Evolutionary conservation across 305 asterid species (phyloP), one percentile per base, ranked within the genome.

Genomic region (Lippia alba): DNA sequence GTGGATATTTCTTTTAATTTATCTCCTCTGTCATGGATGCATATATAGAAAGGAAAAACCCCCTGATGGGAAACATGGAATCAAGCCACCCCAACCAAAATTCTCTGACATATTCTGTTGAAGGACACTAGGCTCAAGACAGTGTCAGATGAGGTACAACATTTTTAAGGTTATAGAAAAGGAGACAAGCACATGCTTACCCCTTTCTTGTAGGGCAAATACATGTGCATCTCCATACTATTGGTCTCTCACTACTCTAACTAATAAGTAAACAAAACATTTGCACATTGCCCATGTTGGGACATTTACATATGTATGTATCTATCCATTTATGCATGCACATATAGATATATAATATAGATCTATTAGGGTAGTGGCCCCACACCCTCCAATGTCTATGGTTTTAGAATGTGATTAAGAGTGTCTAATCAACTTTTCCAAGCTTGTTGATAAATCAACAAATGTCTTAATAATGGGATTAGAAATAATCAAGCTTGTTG

Each of bases 381-480:
- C 20, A 19, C 12, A 2, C 12, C 11, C 20, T 55, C 16, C 9
- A 5, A 53, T 18, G 8, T 3, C 12, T 50, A n/a, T 19, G 61
- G 46, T 61, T 30, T 57, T 61, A 54, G 39, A 70, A 48, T 70
- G 66, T 61, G 71, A 70, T 39, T 55, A 8, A 39, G 65, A 36
- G 66, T 71, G 73, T 32, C 83, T 67, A 80, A 77, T 85, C 82
- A 81, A 72, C 66, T 74, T 75, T 73, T 51, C 56, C 56, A 66
- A 59, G 71, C 78, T 74, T 82, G 80, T 76, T 80, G 79, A 85
- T 77, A 81, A 74, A 81, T 78, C 76, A 51, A 82, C 78, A 81
- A 70, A 79, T 68, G 80, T 83, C 76, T 61, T 8, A 44, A 11
- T 10, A 41, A 16, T 64, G 45, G 50, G 71, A 72, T 60, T 48